Evolutionary conservation across 208 protist genomes (phyloP).

Genomic region (Leishmania gerbilli): DNA sequence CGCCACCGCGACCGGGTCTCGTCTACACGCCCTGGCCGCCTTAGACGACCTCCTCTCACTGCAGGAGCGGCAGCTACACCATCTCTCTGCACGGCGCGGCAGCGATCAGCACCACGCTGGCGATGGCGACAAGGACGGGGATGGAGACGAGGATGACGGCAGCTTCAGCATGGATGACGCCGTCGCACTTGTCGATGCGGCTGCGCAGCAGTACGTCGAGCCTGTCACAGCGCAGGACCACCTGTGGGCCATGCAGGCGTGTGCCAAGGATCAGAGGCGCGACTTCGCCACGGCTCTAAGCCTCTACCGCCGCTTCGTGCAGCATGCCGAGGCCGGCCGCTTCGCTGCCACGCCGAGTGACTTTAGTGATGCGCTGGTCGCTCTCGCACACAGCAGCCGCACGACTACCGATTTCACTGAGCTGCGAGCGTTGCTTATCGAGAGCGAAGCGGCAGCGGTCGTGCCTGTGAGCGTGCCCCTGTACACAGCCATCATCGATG

Average conservation of each 20-base stretch:
- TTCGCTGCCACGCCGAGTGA: slow-evolving; percentile 38
- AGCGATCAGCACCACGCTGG: not conserved
- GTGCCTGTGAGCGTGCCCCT: slow-evolving; percentile 73
- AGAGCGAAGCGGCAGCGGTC: slow-evolving; percentile 48
- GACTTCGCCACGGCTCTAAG: slow-evolving; percentile 66
- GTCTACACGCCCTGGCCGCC: slow-evolving; percentile 42
- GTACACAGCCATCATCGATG: slow-evolving; percentile 79
- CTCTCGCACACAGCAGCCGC: slow-evolving; percentile 50
- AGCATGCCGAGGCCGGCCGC: slow-evolving; percentile 44
- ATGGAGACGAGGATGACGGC: slow-evolving; percentile 15
- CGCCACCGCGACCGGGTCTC: slow-evolving; percentile 30
- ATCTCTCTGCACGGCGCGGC: slow-evolving; percentile 1
- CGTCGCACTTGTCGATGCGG: slow-evolving; percentile 56
- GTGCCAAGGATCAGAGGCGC: slow-evolving; percentile 34
- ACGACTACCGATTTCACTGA: slow-evolving; percentile 59
- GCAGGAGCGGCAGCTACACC: slow-evolving; percentile 32
- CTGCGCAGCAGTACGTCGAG: slow-evolving; percentile 37
- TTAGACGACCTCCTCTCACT: slow-evolving; percentile 60
- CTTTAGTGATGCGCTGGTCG: slow-evolving; percentile 48
- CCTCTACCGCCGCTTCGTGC: slow-evolving; percentile 73
- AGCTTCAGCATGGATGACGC: slow-evolving; percentile 66
- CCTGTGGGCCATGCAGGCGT: slow-evolving; percentile 72
- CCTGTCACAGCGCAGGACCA: slow-evolving; percentile 67
- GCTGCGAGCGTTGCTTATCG: slow-evolving; percentile 59
- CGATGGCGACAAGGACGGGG: not conserved